Percentiles rank a stretch among this genome's conserved stretches.
These are phyloP conservation scores for Hyaloscypha bicolor DNA, from an alignment of 495 filamentous ascomycete genomes.

Conservation along the genomic window DNA sequence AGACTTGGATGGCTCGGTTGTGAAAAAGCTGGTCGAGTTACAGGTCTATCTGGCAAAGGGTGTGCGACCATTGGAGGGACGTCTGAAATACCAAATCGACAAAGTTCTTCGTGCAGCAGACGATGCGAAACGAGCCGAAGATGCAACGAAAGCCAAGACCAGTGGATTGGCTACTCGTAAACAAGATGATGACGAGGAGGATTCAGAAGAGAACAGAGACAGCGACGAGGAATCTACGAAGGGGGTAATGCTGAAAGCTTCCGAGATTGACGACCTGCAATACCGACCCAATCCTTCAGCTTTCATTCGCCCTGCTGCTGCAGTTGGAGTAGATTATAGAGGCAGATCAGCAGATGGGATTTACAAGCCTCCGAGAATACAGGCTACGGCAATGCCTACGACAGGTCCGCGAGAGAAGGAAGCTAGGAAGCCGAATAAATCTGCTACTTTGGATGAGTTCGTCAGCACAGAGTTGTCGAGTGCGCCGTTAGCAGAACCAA, in stretches of 20 bases:
- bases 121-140: constrained; percentile 57
- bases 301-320: constrained; percentile 47
- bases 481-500: constrained; percentile 76
- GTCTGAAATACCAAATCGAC: constrained; percentile 85
- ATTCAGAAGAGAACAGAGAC: constrained; percentile 38
- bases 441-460: constrained; percentile 83
- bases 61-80: constrained; percentile 82
- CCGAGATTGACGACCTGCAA: constrained; percentile 59
- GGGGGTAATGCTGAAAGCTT: constrained; percentile 28
- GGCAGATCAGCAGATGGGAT: constrained; percentile 54
- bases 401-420: constrained; percentile 58
- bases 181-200: constrained; percentile 38
- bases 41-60: constrained; percentile 89
- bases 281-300: constrained; percentile 67
- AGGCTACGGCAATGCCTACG: constrained; percentile 69
- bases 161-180: constrained; percentile 34
- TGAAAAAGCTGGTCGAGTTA: constrained; percentile 82
- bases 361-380: constrained; percentile 85
- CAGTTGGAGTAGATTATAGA: constrained; percentile 39
- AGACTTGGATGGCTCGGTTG: constrained; percentile 58
- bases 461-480: constrained; percentile 76
- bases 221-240: constrained; percentile 28
- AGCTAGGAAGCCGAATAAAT: constrained; percentile 62
- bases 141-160: constrained; percentile 32
- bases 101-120: constrained; percentile 87